Base-by-base conservation (phyloP, 225 moss, liverwort and hornwort species). In the Pseudoscleropodium purum region DNA sequence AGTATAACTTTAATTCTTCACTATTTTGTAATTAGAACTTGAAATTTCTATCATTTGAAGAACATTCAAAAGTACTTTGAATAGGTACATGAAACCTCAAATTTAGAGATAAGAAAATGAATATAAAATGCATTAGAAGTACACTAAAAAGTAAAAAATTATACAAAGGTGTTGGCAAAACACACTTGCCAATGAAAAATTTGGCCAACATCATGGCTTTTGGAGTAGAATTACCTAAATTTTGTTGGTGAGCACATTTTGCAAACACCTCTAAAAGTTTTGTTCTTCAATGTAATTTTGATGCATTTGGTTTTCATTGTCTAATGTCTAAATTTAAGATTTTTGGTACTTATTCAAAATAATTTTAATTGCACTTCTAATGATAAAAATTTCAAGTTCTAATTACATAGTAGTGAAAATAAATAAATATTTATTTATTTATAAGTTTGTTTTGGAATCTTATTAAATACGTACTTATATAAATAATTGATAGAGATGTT, bases 131-230 rank as follows among this genome's bases (percentile, higher is more conserved):
- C 6, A 16, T 43, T 27, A 43, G 43, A 73, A 73, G 14, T 8
- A 25, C 2, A 5, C 1, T 72, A 8, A 26, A 70, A 39, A 7
- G 14, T 8, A 70, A n/a, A n/a, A 25, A 8, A 24, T 47, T 47
- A 47, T 39, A 8, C 26, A 25, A 8, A 70, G 4, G 4, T 70
- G 13, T 25, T 25, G 14, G 39, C 25, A 39, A 70, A 39, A 7
- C 7, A 39, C 0, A 0, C 0, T 68, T n/a, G 14, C 2, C 2
- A 24, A 25, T 70, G n/a, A 2, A 69, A 14, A 24, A 37, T 19
- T 37, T 37, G 68, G 17, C 15, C 9, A 65, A 63, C 13, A 29
- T 29, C 7, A 14, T 63, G 63, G 29, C 30, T 29, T 63, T 29
- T 11, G 14, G 29, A 29, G 62, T 62, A 1, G 29, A 62, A 62